phyloP scores from a whole-genome alignment of 2,329 filamentous ascomycete species.

The Diaporthe sp. region DNA sequence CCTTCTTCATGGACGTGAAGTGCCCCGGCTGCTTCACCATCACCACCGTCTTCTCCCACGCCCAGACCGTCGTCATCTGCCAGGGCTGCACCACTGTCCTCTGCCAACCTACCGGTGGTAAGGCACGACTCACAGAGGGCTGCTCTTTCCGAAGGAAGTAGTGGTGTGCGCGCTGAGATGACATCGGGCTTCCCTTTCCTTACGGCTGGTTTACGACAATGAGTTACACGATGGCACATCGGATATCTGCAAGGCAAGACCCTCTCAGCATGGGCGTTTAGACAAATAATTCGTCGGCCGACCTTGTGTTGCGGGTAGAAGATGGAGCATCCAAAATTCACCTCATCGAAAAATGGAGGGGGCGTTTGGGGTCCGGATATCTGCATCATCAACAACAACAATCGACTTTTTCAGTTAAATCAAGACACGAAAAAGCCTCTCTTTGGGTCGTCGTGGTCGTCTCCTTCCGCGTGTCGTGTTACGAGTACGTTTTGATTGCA shows the following conservation, averaged over 20 bases:
- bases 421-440: slow-evolving; percentile 49
- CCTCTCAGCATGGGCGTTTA: slow-evolving; percentile 63
- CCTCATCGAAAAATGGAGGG: slow-evolving; percentile 68
- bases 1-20: slow-evolving; percentile 99
- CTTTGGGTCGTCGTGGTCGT: slow-evolving; percentile 58
- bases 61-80: slow-evolving; percentile 99
- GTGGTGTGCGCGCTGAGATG: slow-evolving; percentile 58
- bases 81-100: slow-evolving; percentile 99
- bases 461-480: slow-evolving; percentile 57
- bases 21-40: slow-evolving; percentile 99
- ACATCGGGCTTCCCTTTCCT: slow-evolving; percentile 58
- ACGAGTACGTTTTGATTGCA: slow-evolving; percentile 56
- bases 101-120: slow-evolving; percentile 99
- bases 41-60: slow-evolving; percentile 99
- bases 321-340: slow-evolving; percentile 73
- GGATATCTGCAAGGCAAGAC: slow-evolving; percentile 67
- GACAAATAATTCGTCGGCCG: slow-evolving; percentile 50
- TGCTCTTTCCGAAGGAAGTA: slow-evolving; percentile 99
- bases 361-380: slow-evolving; percentile 88
- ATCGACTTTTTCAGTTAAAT: slow-evolving; percentile 49
- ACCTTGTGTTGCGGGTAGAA: slow-evolving; percentile 74
- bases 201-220: slow-evolving; percentile 61
- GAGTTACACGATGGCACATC: slow-evolving; percentile 61
- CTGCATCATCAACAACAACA: slow-evolving; percentile 68
- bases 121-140: slow-evolving; percentile 98